Percentiles rank a stretch among this genome's conserved stretches.
Evolutionary conservation across 805 yeast genomes (phyloP).

Genomic region (Jamesozyma gamospora): DNA sequence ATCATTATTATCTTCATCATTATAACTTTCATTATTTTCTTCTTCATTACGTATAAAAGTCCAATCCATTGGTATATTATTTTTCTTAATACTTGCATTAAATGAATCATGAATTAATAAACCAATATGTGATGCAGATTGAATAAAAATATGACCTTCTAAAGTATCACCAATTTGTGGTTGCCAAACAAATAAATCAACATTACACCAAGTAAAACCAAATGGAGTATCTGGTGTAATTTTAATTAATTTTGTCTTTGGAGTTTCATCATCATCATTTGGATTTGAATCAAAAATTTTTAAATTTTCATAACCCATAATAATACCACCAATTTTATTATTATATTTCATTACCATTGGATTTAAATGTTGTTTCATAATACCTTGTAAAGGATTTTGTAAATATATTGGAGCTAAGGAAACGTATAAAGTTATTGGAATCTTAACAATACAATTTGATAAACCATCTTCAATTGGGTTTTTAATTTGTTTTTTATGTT

Average conservation of each 20-base stretch:
- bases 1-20: conserved; percentile 13
- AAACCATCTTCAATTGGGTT: conserved; percentile 25
- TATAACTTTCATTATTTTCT: conserved; percentile 23
- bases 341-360: conserved; percentile 80
- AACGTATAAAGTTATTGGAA: conserved; percentile 50
- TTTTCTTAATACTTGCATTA: conserved; percentile 83
- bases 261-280: conserved; percentile 31
- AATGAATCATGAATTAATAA: conserved; percentile 84
- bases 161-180: conserved; percentile 81
- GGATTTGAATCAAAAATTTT: conserved; percentile 37
- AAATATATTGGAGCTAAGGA: conserved; percentile 81
- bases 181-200: conserved; percentile 78
- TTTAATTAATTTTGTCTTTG: conserved; percentile 42
- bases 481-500: conserved; percentile 17
- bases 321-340: conserved; percentile 66
- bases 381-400: conserved; percentile 62
- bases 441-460: conserved; percentile 27
- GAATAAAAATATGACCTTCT: conserved; percentile 85
- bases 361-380: conserved; percentile 80
- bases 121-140: conserved; percentile 92
- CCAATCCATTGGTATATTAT: conserved; percentile 82
- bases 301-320: conserved; percentile 67
- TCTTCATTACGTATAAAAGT: conserved; percentile 73
- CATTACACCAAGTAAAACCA: conserved; percentile 76
- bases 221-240: conserved; percentile 77